Conservation (phyloP, 192 early-diverging fungal species). For the Coemansia asiatica region DNA sequence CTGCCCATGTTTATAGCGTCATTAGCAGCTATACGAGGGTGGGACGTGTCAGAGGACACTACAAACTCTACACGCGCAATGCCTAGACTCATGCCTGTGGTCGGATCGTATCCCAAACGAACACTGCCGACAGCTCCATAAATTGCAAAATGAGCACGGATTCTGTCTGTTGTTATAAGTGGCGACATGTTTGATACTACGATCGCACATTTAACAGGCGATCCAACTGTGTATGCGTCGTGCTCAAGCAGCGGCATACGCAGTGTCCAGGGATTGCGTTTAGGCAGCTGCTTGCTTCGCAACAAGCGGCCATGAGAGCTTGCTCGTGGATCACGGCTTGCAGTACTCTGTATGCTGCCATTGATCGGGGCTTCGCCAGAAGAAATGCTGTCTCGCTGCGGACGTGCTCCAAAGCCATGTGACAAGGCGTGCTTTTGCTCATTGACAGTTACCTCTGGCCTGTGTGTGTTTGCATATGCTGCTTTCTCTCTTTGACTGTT, state of each 20-base stretch:
- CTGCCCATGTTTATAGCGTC: conserved; percentile 32
- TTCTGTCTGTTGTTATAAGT: conserved; percentile 41
- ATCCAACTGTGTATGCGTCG: conserved; percentile 30
- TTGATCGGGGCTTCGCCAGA: not conserved
- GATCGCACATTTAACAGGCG: conserved; percentile 16
- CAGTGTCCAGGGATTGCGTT: conserved; percentile 16
- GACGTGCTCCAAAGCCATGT: not conserved
- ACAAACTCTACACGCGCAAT: conserved; percentile 48
- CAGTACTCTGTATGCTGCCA: not conserved
- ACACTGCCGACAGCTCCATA: conserved; percentile 46
- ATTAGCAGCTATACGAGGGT: conserved; percentile 41
- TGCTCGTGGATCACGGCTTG: conserved; percentile 29
- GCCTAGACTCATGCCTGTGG: conserved; percentile 54
- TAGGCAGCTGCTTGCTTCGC: conserved; percentile 19
- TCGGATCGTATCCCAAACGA: conserved; percentile 43
- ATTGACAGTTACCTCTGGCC: not conserved
- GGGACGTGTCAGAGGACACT: conserved; percentile 20
- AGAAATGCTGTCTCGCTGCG: too few relatives aligned
- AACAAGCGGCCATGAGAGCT: conserved; percentile 22
- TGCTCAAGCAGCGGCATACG: conserved; percentile 38
- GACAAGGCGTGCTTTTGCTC: not conserved
- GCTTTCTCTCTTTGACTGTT: not conserved
- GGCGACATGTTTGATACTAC: conserved; percentile 47
- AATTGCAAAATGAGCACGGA: conserved; percentile 38
- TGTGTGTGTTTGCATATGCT: not conserved